phyloP scores from a whole-genome alignment of 2,329 filamentous ascomycete genomes.

The Penicillium italicum region DNA sequence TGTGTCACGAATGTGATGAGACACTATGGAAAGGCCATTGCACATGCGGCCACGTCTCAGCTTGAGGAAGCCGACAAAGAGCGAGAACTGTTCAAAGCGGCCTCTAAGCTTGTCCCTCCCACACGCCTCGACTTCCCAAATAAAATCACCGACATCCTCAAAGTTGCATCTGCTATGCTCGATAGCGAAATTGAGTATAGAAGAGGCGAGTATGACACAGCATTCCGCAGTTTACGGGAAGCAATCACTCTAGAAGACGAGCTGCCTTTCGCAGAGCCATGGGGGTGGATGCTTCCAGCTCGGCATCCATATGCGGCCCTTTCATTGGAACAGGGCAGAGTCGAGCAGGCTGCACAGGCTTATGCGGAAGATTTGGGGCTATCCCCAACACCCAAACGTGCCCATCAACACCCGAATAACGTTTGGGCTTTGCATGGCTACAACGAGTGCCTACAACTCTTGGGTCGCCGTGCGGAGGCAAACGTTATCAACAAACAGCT shows the following conservation, averaged over 20 bases:
- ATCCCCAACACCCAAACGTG: conserved; percentile 55
- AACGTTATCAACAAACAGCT: conserved; percentile 48
- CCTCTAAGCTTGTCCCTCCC: conserved; percentile 52
- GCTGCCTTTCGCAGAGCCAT: conserved; percentile 68
- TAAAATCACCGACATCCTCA: conserved; percentile 59
- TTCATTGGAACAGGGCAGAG: conserved; percentile 60
- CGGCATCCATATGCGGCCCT: conserved; percentile 67
- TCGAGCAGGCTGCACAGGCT: conserved; percentile 53
- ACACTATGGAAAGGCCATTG: conserved; percentile 65
- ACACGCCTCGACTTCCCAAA: conserved; percentile 67
- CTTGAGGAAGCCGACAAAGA: conserved; percentile 53
- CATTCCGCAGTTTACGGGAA: conserved; percentile 56
- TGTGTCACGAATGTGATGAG: conserved; percentile 65
- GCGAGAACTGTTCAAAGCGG: conserved; percentile 50
- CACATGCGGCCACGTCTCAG: conserved; percentile 56
- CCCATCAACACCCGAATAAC: conserved; percentile 65
- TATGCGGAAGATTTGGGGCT: conserved; percentile 62
- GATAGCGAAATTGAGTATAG: conserved; percentile 71
- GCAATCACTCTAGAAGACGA: conserved; percentile 59
- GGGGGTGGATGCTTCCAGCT: conserved; percentile 73
- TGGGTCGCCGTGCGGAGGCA: conserved; percentile 50
- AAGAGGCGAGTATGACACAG: conserved; percentile 52
- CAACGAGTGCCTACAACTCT: conserved; percentile 61
- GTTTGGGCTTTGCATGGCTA: conserved; percentile 72
- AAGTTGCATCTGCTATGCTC: conserved; percentile 61